Evolutionary conservation across 2,329 filamentous ascomycete species (phyloP), one percentile per base, ranked within the genome.

Genomic region (Sarocladiaceae sp.): DNA sequence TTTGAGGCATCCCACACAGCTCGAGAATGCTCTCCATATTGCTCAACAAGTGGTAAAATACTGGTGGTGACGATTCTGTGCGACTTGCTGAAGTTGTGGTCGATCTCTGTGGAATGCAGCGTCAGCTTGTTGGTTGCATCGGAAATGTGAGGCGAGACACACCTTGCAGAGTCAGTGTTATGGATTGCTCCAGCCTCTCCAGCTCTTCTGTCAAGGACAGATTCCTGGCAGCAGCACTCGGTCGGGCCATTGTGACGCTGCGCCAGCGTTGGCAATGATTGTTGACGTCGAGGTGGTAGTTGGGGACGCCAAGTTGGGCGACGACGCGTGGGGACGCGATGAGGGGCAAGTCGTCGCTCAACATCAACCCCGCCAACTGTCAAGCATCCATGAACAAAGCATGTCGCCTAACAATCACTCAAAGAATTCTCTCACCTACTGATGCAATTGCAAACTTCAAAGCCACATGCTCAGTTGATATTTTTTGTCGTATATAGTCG

Each of bases 1-100:
- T 95, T 95, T 45, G 91, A 95, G 18, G 90, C 89, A 55, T 97
- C 90, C 93, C 93, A 98, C 2, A 98, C 91, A 40, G 89, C 82
- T 50, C 83, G 84, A 2, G 93, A 97, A 59, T 97, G 86, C 53
- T 95, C 88, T 35, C 88, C 88, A 66, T 98, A 98, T 59, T 95
- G 85, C 61, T 97, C 91, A 16, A 98, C 89, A 1, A 96, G 77
- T 1, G 93, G 93, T 3, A 98, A 68, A 45, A 98, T 96, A 59
- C 83, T 95, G 1, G 85, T 84, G 1, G 93, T 97, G 31, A 98
- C 91, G 48, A 98, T 97, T 50, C 89, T 83, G 64, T 98, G 93
- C 23, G 93, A 90, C 59, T 88, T 88, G 68, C 88, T 96, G 64
- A 98, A 98, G 67, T 98, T 98, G 65, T 88, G 86, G 63, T 98